Evolutionary conservation across 805 yeast genomes (phyloP).

Genomic region (Yamadazyma kitorensis): DNA sequence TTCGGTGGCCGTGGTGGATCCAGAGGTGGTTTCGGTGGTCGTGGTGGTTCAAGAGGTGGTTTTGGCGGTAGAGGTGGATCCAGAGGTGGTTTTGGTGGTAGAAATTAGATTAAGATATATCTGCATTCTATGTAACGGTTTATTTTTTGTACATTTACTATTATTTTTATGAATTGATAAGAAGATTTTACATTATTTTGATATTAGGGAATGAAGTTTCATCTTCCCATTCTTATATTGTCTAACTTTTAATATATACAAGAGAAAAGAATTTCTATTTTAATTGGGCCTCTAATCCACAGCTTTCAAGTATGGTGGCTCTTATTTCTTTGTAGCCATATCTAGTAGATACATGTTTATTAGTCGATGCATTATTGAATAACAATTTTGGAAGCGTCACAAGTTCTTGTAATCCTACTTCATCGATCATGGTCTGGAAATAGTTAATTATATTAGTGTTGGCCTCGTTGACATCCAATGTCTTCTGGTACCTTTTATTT

Average conservation of each 20-base stretch:
- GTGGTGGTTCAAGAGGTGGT: conserved; percentile 33
- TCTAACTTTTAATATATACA: background rate
- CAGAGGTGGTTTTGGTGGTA: conserved; percentile 28
- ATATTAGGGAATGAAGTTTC: too few species aligned
- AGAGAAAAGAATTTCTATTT: background rate
- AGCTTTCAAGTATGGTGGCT: conserved; percentile 48
- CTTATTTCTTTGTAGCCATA: conserved; percentile 57
- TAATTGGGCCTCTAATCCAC: conserved; percentile 28
- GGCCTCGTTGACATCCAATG: conserved; percentile 13
- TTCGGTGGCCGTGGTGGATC: conserved; percentile 43
- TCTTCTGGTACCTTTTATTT: conserved; percentile 2
- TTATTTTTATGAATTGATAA: conserved; percentile 2
- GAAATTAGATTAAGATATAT: conserved; percentile 25
- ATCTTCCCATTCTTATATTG: background rate
- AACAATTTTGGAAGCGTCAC: conserved; percentile 39
- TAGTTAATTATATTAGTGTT: conserved; percentile 26
- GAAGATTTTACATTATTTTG: conserved; percentile 1
- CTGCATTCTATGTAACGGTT: background rate
- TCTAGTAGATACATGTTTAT: conserved; percentile 32
- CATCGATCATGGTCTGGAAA: conserved; percentile 35
- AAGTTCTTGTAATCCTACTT: conserved; percentile 14
- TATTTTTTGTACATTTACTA: conserved; percentile 5
- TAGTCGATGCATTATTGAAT: conserved; percentile 51
- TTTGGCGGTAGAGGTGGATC: conserved; percentile 38
- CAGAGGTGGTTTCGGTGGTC: conserved; percentile 35